Conservation (phyloP, 306 rosid species). For the Biancaea sappan region DNA sequence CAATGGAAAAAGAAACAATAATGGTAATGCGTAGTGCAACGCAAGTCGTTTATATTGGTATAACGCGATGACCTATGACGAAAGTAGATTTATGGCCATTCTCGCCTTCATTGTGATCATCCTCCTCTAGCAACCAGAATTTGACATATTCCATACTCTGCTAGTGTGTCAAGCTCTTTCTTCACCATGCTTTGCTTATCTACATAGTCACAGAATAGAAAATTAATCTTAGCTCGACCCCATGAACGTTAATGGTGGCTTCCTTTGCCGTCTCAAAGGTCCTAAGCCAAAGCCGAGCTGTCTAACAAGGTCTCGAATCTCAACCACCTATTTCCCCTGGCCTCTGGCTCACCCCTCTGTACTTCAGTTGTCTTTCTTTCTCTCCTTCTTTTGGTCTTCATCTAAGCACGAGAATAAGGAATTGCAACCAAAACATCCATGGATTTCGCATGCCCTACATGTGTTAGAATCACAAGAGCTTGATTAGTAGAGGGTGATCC, state of each 20-base stretch:
- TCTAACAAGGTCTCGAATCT: conserved; percentile 56
- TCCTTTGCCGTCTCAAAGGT: conserved; percentile 59
- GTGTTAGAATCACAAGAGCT: conserved; percentile 10
- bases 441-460: conserved; percentile 41
- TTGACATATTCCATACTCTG: too few species aligned
- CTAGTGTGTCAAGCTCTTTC: too few species aligned
- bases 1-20: too few species aligned
- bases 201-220: conserved; percentile 29
- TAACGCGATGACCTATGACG: too few species aligned
- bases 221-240: conserved; percentile 53
- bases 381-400: neutral
- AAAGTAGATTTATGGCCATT: too few species aligned
- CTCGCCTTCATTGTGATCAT: too few species aligned
- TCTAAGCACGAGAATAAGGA: neutral
- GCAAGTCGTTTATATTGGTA: too few species aligned
- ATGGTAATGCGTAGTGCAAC: too few species aligned
- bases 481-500: neutral
- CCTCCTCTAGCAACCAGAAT: too few species aligned
- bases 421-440: conserved; percentile 57
- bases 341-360: conserved; percentile 68
- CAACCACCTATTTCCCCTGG: conserved; percentile 77
- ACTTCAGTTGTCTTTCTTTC: neutral
- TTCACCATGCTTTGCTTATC: neutral
- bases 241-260: conserved; percentile 57
- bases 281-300: conserved; percentile 56